Conservation (phyloP, 208 protist genomes). For the Leptomonas pyrrhocoris region DNA sequence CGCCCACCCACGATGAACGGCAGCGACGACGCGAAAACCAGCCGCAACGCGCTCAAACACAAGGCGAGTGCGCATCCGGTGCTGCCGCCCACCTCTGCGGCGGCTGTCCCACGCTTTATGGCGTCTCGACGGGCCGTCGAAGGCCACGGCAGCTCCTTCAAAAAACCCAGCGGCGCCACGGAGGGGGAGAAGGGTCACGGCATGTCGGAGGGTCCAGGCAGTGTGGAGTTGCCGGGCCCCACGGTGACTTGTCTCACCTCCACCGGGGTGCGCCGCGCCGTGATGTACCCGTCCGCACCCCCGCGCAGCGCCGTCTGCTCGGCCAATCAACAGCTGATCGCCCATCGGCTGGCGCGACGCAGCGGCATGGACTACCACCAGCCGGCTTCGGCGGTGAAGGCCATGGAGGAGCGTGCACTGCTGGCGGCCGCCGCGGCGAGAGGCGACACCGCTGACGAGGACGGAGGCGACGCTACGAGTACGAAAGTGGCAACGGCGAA, state of each 20-base stretch:
- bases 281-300: conserved; percentile 26
- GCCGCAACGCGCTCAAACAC: conserved; percentile 3
- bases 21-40: background rate
- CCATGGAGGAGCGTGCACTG: conserved; percentile 27
- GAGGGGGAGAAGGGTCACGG: background rate
- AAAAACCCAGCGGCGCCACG: background rate
- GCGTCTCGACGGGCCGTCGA: conserved; percentile 11
- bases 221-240: conserved; percentile 12
- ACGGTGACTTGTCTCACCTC: conserved; percentile 23
- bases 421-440: conserved; percentile 20
- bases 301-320: background rate
- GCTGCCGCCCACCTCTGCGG: conserved; percentile 16
- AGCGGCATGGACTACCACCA: conserved; percentile 80
- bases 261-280: conserved; percentile 25
- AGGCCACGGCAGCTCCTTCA: conserved; percentile 8
- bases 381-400: conserved; percentile 40
- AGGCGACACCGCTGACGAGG: conserved; percentile 17
- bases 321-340: conserved; percentile 16
- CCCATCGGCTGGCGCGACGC: conserved; percentile 46
- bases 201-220: too few relatives aligned
- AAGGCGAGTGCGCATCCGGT: conserved; percentile 16
- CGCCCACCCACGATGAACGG: conserved; percentile 34
- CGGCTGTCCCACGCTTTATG: conserved; percentile 39
- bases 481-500: conserved; percentile 1
- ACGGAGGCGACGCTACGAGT: conserved; percentile 11